Evolutionary conservation across 2,329 filamentous ascomycete genomes (phyloP).

Genomic region (Cladophialophora yegresii): DNA sequence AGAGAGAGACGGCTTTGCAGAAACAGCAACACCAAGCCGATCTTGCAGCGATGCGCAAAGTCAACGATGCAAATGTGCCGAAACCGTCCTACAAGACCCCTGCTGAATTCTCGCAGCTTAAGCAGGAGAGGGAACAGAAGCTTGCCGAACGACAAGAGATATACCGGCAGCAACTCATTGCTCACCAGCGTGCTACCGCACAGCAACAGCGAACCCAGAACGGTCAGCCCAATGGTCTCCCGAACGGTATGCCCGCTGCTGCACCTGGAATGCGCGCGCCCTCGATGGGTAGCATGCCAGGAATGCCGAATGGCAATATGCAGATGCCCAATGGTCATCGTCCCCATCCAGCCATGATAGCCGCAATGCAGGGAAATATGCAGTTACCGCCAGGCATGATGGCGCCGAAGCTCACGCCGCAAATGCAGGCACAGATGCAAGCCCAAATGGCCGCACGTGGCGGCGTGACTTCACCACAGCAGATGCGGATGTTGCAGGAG

Average conservation of each 20-base stretch:
- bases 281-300: conserved; percentile 28
- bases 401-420: conserved; percentile 57
- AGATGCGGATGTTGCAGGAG: conserved; percentile 52
- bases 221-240: conserved; percentile 49
- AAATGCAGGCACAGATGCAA: conserved; percentile 70
- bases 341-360: conserved; percentile 46
- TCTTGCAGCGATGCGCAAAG: conserved; percentile 78
- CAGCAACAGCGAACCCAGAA: conserved; percentile 49
- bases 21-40: conserved; percentile 82
- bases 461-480: conserved; percentile 47
- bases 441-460: conserved; percentile 55
- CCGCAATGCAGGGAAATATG: conserved; percentile 44
- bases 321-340: conserved; percentile 41
- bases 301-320: conserved; percentile 44
- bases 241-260: conserved; percentile 48
- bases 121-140: conserved; percentile 80
- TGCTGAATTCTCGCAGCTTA: conserved; percentile 84
- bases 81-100: conserved; percentile 70
- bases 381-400: conserved; percentile 59
- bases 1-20: conserved; percentile 78
- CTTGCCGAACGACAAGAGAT: conserved; percentile 59
- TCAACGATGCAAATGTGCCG: conserved; percentile 59
- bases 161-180: conserved; percentile 65
- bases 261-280: conserved; percentile 36
- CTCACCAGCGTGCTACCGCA: conserved; percentile 55